Evolutionary conservation across 1,139 yeast genomes (phyloP), one percentile per base, ranked within the genome.

Genomic region (Taiozyma sp.): DNA sequence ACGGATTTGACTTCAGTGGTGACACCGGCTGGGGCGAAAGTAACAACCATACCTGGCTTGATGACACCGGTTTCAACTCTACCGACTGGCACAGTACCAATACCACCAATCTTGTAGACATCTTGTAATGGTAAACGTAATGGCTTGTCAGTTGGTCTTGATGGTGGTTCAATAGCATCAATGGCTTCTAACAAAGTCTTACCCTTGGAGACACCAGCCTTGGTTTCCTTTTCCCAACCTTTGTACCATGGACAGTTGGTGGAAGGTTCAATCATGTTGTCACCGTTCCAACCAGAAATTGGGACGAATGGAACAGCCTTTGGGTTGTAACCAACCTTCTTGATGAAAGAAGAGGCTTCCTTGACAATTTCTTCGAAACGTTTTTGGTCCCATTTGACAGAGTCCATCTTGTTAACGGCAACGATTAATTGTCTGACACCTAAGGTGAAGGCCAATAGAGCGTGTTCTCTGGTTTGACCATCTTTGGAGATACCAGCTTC

Each of bases 401-500:
- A 19, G 19, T 19, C 19, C 19, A 19, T 19, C 19, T 19, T 19
- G 19, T 19, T 19, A 19, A 19, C 19, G 19, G 19, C 19, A 19
- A 19, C 19, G 19, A 19, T 19, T 19, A 19, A 19, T 19, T 19
- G 19, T 19, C 19, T 19, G 19, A 19, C 19, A 19, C 19, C 19
- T 19, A 19, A 19, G 19, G 19, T 19, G 19, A 19, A 87, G 67
- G 96, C 93, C 68, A 87, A 80, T 65, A 87, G 79, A 70, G 96
- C 96, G 81, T 87, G 96, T 79, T 87, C 96, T 80, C 96, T 86
- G 72, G 96, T 87, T 81, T 86, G 95, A 74, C 95, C 95, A 70
- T 87, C 93, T 79, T 85, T 87, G 70, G 92, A 87, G 79, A 87
- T 87, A 85, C 95, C 96, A 67, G 96, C 93, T 81, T 87, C 96